Evolutionary conservation across 352 stramenopile genomes (phyloP).

Genomic region (Globisporangium ultimum): DNA sequence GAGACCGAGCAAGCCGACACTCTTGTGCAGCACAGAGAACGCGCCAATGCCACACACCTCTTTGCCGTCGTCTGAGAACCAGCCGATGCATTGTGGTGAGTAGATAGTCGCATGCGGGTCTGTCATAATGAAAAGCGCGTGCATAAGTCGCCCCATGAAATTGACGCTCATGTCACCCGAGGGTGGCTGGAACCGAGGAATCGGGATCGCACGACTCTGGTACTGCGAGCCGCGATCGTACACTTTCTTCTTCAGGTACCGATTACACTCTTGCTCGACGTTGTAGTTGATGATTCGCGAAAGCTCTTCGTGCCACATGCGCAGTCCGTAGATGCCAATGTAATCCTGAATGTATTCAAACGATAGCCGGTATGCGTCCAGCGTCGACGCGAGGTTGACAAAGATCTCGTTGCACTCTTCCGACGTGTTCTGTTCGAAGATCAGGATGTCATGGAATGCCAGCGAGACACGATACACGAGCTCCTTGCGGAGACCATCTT

Average conservation of each 20-base stretch:
- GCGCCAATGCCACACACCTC: constrained; percentile 90
- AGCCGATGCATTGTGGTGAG: constrained; percentile 89
- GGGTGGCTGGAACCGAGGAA: constrained; percentile 88
- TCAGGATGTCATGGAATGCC: constrained; percentile 84
- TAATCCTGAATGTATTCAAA: constrained; percentile 97
- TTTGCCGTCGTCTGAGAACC: constrained; percentile 84
- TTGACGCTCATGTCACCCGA: constrained; percentile 84
- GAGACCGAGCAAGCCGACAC: constrained; percentile 89
- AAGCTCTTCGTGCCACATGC: constrained; percentile 95
- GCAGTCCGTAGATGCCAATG: constrained; percentile 92
- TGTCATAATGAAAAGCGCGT: constrained; percentile 92
- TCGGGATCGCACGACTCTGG: constrained; percentile 90
- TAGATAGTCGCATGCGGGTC: constrained; percentile 90
- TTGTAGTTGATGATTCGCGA: constrained; percentile 95
- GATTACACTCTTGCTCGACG: constrained; percentile 95
- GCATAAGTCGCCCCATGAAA: constrained; percentile 93
- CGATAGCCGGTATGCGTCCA: constrained; percentile 89
- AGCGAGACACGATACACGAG: constrained; percentile 89
- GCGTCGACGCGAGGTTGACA: constrained; percentile 67
- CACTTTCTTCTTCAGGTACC: constrained; percentile 94
- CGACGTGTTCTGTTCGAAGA: constrained; percentile 81
- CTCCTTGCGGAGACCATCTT: constrained; percentile 94
- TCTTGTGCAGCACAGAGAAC: constrained; percentile 88
- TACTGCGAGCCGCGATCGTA: constrained; percentile 89
- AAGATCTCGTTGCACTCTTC: constrained; percentile 87